These are phyloP conservation scores for Wickerhamiella domercqiae DNA, from an alignment of 805 yeast species.

Conservation along the genomic window DNA sequence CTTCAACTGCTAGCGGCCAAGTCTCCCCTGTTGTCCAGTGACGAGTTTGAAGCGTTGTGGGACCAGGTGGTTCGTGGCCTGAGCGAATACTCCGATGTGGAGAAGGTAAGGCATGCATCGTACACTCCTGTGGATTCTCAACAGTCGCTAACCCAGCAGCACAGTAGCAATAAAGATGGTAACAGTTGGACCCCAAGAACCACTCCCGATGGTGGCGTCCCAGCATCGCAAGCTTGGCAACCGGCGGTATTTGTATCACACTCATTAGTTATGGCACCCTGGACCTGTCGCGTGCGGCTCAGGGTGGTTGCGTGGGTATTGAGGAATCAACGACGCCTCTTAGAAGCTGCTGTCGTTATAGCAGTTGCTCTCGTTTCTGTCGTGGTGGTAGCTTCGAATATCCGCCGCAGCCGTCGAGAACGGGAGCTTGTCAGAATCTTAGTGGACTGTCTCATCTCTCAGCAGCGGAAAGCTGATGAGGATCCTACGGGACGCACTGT, in stretches of 20 bases:
- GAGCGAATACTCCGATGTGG: conserved; percentile 30
- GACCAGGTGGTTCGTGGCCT: conserved; percentile 42
- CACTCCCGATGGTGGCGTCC: neutral
- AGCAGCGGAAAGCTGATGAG: conserved; percentile 5
- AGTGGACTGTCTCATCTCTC: neutral
- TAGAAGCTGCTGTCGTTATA: neutral
- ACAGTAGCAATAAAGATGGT: conserved; percentile 3
- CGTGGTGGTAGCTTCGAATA: neutral
- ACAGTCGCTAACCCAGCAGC: conserved; percentile 6
- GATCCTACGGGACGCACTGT: conserved; percentile 11
- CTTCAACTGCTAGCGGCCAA: conserved; percentile 15
- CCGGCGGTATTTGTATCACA: conserved; percentile 9
- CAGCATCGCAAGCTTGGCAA: neutral
- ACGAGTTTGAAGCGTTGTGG: conserved; percentile 70
- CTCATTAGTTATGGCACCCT: conserved; percentile 10
- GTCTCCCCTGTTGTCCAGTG: conserved; percentile 23
- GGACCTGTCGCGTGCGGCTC: conserved; percentile 12
- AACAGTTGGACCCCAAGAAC: conserved; percentile 1
- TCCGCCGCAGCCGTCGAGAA: neutral
- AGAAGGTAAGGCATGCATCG: conserved; percentile 63
- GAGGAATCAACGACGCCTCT: conserved; percentile 5
- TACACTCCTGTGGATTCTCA: neutral
- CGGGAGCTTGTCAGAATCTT: neutral
- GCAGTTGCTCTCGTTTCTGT: neutral
- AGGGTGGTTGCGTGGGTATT: conserved; percentile 8